Evolutionary conservation across 306 rosid species (phyloP).

Genomic region (Senna siamea): DNA sequence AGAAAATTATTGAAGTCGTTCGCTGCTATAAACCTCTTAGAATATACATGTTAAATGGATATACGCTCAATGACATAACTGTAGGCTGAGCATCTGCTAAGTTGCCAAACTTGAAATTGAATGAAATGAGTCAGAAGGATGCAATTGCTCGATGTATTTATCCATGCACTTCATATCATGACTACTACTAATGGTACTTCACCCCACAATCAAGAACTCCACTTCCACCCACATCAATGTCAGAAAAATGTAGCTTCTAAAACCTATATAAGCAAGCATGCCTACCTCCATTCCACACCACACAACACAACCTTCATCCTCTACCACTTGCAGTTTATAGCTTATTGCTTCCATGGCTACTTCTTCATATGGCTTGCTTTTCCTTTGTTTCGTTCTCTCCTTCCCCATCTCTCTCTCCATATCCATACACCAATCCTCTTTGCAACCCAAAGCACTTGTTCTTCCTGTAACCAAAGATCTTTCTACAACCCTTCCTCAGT

Average conservation of each 20-base stretch:
- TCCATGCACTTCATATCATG: not conserved
- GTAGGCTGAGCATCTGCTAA: not conserved
- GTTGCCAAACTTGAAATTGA: not conserved
- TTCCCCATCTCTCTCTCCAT: slow-evolving; percentile 7
- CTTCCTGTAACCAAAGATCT: slow-evolving; percentile 49
- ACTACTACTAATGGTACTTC: not conserved
- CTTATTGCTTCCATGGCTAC: slow-evolving; percentile 37
- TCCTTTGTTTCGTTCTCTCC: slow-evolving; percentile 14
- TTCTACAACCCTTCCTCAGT: slow-evolving; percentile 37
- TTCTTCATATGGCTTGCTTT: slow-evolving; percentile 7
- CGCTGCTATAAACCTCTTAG: no score
- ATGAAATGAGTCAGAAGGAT: not conserved
- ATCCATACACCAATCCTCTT: slow-evolving; percentile 29
- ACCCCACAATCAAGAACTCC: slow-evolving; percentile 8
- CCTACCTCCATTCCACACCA: not conserved
- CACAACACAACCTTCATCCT: not conserved
- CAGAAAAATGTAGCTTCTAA: not conserved
- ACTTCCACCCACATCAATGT: not conserved
- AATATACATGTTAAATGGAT: not conserved
- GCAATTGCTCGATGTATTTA: not conserved
- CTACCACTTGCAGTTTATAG: not conserved
- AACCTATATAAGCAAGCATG: not conserved
- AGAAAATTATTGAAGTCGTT: no score
- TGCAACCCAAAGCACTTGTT: slow-evolving; percentile 44
- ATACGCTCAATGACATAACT: not conserved